Conservation (phyloP, 345 rosid species). For the Hevea brasiliensis region DNA sequence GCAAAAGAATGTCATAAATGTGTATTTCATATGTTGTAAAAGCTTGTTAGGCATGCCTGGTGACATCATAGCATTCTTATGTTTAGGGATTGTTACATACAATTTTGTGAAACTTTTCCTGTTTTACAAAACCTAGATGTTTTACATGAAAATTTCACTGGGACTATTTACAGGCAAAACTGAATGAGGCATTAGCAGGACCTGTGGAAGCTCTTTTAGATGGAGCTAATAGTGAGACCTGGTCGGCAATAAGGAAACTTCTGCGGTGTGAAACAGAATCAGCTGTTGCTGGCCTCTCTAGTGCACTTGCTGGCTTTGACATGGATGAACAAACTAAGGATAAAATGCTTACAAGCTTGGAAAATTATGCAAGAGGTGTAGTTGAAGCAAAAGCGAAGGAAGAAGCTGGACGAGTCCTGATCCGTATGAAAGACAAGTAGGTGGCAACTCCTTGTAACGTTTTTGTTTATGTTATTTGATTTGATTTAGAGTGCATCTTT, state of each 20-base stretch:
- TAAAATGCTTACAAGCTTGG: slow-evolving; percentile 57
- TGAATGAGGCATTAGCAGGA: slow-evolving; percentile 68
- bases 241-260: slow-evolving; percentile 87
- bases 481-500: slow-evolving; percentile 15
- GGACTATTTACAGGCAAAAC: slow-evolving; percentile 59
- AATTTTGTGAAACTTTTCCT: not conserved
- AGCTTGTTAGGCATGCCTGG: not conserved
- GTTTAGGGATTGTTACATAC: not conserved
- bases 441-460: slow-evolving; percentile 22
- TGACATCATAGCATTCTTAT: too few relatives aligned
- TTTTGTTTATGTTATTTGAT: slow-evolving; percentile 17
- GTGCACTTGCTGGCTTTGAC: slow-evolving; percentile 73
- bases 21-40: slow-evolving; percentile 3
- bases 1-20: too few relatives aligned
- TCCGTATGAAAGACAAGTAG: slow-evolving; percentile 88
- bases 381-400: slow-evolving; percentile 90
- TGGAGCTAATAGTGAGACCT: slow-evolving; percentile 80
- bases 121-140: not conserved
- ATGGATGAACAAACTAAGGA: slow-evolving; percentile 60
- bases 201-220: slow-evolving; percentile 93
- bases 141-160: not conserved
- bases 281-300: slow-evolving; percentile 66
- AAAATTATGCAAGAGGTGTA: slow-evolving; percentile 61
- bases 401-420: slow-evolving; percentile 85
- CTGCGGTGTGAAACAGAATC: slow-evolving; percentile 59